Base-by-base conservation (phyloP, 2,329 filamentous ascomycete genomes). In the Berkeleyomyces rouxiae region DNA sequence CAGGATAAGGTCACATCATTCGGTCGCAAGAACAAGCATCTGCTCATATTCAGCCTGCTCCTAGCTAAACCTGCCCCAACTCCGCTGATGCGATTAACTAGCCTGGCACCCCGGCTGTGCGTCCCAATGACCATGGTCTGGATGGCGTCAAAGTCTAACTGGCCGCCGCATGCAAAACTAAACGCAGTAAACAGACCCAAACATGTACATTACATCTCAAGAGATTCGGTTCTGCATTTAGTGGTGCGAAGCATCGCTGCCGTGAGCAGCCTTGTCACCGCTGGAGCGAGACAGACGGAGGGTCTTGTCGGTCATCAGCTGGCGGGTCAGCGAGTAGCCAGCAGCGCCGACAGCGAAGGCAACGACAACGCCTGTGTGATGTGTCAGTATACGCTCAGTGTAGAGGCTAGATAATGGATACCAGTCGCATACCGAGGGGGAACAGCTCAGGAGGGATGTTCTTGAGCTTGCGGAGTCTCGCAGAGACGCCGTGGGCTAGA, bases 401-500 rank as follows among this genome's bases (percentile, higher is more conserved):
- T 66, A 65, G 65, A 65, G 61, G 62, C 31, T 10, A 31, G 31
- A 5, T 13, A 44, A 36, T 60, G 7, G 33, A 53, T 43, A 44
- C 23, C 23, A 23, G 44, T 16, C 55, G 57, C 64, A 75, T 85
- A 95, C 91, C 91, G 70, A 99, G 86, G 72, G 93, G 93, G 70
- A 91, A 84, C 82, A 99, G 82, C 82, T 99, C 93, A 69, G 90
- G 84, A 69, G 93, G 93, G 72, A 97, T 87, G 77, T 85, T 85
- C 82, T 87, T 91, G 72, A 96, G 81, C 73, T 84, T 86, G 74
- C 91, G 88, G 71, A 99, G 81, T 74, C 92, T 89, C 80, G 97
- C 93, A 68, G 92, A 96, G 76, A 97, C 84, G 71, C 92, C 96
- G 79, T 97, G 93, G 74, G 90, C 93, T 99, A 49, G 49, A 59